Base-by-base conservation (phyloP, 495 filamentous ascomycete species). In the Neurospora sp. region DNA sequence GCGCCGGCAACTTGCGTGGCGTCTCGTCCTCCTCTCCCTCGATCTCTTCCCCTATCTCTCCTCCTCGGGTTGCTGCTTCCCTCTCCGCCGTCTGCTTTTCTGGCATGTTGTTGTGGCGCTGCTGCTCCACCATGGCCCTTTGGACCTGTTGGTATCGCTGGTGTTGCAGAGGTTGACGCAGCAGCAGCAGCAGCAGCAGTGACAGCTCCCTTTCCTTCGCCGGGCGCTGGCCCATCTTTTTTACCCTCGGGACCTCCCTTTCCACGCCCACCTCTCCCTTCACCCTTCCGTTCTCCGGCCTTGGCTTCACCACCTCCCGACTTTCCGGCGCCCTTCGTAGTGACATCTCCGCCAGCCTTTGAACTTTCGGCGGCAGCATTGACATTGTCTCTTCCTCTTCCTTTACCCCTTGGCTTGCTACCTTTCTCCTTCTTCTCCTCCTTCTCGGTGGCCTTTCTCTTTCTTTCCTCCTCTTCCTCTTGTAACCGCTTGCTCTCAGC, bases 401-500 rank as follows among this genome's bases (percentile, higher is more conserved):
- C 45, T 41, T 77, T 78, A 16, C 53, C 31, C 31, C 53, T 65
- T 65, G 53, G 12, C 53, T 65, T 65, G 27, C 27, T 14, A 4
- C 53, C 14, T 5, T 65, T 65, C 22, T 65, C 53, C 35, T 20
- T 31, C 72, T 27, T 70, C 45, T 69, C 70, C 53, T 53, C 76
- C 75, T 70, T 81, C 79, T 17, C 78, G 74, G 71, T 76, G 78
- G 16, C 73, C 74, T 65, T 79, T 79, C 68, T 81, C 79, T 40
- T 79, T 74, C 39, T 72, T 44, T 80, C 83, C 70, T 90, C 91
- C 17, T 91, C 90, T 45, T 93, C 86, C 68, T 90, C 89, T 71
- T 87, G 85, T 72, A 83, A 83, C 68, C 91, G 87, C 75, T 87
- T 87, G 78, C 91, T 94, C 79, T 99, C 96, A 71, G 91, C 88